Conservation (phyloP, 2,329 filamentous ascomycete genomes). For the Stagonosporopsis tanaceti region DNA sequence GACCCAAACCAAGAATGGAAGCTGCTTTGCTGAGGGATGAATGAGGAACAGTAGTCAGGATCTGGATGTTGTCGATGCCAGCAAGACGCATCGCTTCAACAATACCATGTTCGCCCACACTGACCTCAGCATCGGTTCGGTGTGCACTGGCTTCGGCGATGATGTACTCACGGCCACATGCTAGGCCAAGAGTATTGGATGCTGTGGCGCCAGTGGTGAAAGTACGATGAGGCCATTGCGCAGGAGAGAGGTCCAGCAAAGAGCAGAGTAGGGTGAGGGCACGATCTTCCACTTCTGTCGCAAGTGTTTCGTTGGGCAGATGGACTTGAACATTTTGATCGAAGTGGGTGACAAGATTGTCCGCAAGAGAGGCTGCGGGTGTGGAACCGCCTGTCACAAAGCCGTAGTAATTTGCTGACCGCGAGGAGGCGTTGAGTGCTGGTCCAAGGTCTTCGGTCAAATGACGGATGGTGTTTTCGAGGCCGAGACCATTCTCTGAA, state of each 20-base stretch:
- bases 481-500: conserved; percentile 53
- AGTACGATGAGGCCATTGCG: conserved; percentile 73
- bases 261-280: conserved; percentile 74
- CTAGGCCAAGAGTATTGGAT: conserved; percentile 71
- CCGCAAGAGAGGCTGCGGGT: conserved; percentile 80
- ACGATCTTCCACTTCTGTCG: conserved; percentile 77
- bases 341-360: conserved; percentile 79
- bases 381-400: conserved; percentile 87
- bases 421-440: conserved; percentile 71
- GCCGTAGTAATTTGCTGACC: conserved; percentile 69
- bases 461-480: conserved; percentile 53
- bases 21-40: conserved; percentile 87
- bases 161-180: conserved; percentile 74
- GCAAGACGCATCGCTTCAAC: conserved; percentile 70
- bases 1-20: conserved; percentile 79
- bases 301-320: conserved; percentile 75
- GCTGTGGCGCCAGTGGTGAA: conserved; percentile 80
- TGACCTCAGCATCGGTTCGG: conserved; percentile 39
- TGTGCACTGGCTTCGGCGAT: conserved; percentile 57
- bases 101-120: conserved; percentile 74
- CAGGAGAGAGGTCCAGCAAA: conserved; percentile 67
- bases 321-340: conserved; percentile 90
- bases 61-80: conserved; percentile 72
- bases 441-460: conserved; percentile 57
- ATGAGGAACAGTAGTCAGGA: conserved; percentile 83